These are phyloP conservation scores for Russula foetens DNA, from an alignment of 768 basidiomycete genomes.

Conservation along the genomic window DNA sequence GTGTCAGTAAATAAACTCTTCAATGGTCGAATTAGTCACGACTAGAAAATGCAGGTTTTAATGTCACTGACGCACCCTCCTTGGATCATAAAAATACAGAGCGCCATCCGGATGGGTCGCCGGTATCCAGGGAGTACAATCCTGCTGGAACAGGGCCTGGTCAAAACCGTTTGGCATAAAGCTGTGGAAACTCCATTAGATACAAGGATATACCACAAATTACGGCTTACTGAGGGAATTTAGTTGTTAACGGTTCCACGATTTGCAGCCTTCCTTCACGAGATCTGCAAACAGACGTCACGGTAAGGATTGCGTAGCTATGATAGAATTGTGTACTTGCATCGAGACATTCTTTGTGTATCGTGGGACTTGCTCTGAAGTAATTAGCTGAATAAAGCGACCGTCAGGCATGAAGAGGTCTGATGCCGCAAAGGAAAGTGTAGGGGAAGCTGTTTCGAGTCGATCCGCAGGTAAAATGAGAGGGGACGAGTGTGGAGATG, in stretches of 20 bases:
- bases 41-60: too few relatives aligned
- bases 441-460: too few relatives aligned
- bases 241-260: background rate
- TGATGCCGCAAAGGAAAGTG: background rate
- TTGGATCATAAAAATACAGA: too few relatives aligned
- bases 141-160: too few relatives aligned
- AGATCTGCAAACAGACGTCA: background rate
- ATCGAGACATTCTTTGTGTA: background rate
- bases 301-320: background rate
- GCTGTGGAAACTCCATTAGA: background rate
- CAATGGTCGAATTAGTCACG: background rate
- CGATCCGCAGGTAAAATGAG: too few relatives aligned
- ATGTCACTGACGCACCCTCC: too few relatives aligned
- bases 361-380: slow-evolving; percentile 6
- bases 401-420: background rate
- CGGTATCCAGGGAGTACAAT: too few relatives aligned
- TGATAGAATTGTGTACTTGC: background rate
- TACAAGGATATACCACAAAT: too few relatives aligned
- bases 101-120: too few relatives aligned
- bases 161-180: too few relatives aligned
- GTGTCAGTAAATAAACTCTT: slow-evolving; percentile 49
- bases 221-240: background rate
- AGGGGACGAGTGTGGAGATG: too few relatives aligned
- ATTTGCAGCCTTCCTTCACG: background rate
- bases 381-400: background rate